A percentile compares a stretch with the other conserved stretches of the same genome.
These are phyloP conservation scores for Colletotrichum falcatum DNA, from an alignment of 2,329 filamentous ascomycete species.

Conservation along the genomic window DNA sequence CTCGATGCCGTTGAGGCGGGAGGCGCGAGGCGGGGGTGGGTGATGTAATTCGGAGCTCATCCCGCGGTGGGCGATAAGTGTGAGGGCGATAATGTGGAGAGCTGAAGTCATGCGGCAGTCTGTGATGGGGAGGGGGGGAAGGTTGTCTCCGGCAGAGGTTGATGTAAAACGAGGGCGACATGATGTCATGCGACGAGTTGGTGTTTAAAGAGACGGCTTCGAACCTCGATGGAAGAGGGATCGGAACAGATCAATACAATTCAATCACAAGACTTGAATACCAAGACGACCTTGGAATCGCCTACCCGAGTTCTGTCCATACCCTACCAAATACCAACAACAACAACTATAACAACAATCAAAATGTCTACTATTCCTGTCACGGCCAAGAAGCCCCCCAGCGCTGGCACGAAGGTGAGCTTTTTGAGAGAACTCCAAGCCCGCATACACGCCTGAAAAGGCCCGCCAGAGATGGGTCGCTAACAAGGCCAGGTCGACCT, in stretches of 20 bases:
- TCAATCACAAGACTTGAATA: not conserved
- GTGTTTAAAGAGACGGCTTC: constrained; percentile 20
- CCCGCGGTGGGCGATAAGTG: not conserved
- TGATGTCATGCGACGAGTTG: constrained; percentile 30
- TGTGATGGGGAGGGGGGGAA: constrained; percentile 23
- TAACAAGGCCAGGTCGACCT: constrained; percentile 57
- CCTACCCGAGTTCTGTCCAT: not conserved
- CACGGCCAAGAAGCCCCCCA: constrained; percentile 31
- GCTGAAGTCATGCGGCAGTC: constrained; percentile 38
- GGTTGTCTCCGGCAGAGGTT: constrained; percentile 16
- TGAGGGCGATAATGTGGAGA: constrained; percentile 32
- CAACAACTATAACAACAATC: not conserved
- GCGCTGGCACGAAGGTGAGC: constrained; percentile 37
- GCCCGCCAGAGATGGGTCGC: not conserved
- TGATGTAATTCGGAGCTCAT: constrained; percentile 38
- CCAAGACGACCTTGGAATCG: not conserved
- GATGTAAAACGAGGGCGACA: constrained; percentile 33
- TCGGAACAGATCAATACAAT: not conserved
- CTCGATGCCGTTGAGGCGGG: not conserved
- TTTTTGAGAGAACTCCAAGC: not conserved
- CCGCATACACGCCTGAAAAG: not conserved
- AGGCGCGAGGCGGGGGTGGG: not conserved
- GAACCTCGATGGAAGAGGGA: not conserved
- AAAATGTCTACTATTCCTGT: constrained; percentile 7
- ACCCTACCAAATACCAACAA: not conserved